A percentile compares a stretch with the other conserved stretches of the same genome.
These are phyloP conservation scores for Sutorius eximius DNA, from an alignment of 1,284 basidiomycete genomes.

Conservation along the genomic window DNA sequence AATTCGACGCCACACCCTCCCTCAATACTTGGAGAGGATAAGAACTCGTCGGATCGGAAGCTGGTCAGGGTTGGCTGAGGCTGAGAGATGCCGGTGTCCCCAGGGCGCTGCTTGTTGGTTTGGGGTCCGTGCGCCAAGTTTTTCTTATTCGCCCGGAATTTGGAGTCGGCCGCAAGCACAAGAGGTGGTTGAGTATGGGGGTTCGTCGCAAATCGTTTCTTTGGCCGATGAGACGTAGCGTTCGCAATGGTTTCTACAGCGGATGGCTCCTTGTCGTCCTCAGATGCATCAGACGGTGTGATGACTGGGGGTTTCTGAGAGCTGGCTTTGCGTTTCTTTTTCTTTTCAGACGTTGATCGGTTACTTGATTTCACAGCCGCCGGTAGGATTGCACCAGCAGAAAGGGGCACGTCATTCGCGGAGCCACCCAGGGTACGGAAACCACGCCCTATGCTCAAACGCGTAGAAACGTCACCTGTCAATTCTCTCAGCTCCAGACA, in stretches of 20 bases:
- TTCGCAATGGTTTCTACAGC: neutral
- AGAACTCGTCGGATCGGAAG: neutral
- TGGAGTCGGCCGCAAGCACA: neutral
- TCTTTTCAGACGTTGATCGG: neutral
- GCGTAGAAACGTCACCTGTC: neutral
- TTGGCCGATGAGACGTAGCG: slow-evolving; percentile 9
- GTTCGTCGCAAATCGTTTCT: slow-evolving; percentile 10
- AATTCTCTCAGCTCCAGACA: slow-evolving; percentile 1
- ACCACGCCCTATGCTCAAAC: neutral
- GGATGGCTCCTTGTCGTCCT: slow-evolving; percentile 15
- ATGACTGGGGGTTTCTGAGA: slow-evolving; percentile 22
- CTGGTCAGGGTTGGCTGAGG: neutral
- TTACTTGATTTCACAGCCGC: neutral
- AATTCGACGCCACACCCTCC: neutral
- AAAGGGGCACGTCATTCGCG: neutral
- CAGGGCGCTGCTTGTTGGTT: neutral
- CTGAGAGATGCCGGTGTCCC: neutral
- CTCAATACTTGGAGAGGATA: neutral
- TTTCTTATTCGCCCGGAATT: neutral
- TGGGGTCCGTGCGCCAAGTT: neutral
- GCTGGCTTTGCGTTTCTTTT: slow-evolving; percentile 26
- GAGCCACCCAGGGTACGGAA: neutral
- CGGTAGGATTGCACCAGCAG: neutral
- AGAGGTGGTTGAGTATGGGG: neutral
- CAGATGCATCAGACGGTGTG: slow-evolving; percentile 23